Evolutionary conservation across 1,284 basidiomycete genomes (phyloP).

Genomic region (Ganoderma lucidum): DNA sequence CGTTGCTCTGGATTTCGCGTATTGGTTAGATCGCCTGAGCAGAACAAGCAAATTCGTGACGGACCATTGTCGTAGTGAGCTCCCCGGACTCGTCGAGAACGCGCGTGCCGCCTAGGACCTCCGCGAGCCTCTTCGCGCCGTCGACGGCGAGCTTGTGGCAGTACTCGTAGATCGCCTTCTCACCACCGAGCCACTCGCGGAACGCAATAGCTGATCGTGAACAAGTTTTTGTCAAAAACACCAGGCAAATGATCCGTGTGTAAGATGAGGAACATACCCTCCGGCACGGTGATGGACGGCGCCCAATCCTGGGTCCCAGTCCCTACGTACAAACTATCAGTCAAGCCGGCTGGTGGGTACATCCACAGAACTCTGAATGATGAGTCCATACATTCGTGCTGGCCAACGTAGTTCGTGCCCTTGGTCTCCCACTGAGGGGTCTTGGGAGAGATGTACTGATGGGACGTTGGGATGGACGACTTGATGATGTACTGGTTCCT

Average conservation of each 20-base stretch:
- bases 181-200: conserved; percentile 84
- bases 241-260: conserved; percentile 7
- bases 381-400: conserved; percentile 62
- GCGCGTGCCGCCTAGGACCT: conserved; percentile 65
- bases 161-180: conserved; percentile 80
- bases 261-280: conserved; percentile 49
- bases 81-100: conserved; percentile 68
- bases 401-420: conserved; percentile 58
- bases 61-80: conserved; percentile 79
- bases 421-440: conserved; percentile 33
- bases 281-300: conserved; percentile 59
- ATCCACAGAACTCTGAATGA: neutral
- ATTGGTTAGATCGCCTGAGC: neutral
- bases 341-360: neutral
- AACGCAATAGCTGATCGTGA: conserved; percentile 71
- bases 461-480: conserved; percentile 79
- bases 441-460: conserved; percentile 57
- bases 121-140: conserved; percentile 74
- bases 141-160: conserved; percentile 77
- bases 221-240: neutral
- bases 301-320: conserved; percentile 73
- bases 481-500: conserved; percentile 85
- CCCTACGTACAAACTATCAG: conserved; percentile 53
- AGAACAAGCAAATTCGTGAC: conserved; percentile 25
- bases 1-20: conserved; percentile 42